Evolutionary conservation across 2,329 filamentous ascomycete species (phyloP), one percentile per base, ranked within the genome.

Genomic region (Aspergillus niger): DNA sequence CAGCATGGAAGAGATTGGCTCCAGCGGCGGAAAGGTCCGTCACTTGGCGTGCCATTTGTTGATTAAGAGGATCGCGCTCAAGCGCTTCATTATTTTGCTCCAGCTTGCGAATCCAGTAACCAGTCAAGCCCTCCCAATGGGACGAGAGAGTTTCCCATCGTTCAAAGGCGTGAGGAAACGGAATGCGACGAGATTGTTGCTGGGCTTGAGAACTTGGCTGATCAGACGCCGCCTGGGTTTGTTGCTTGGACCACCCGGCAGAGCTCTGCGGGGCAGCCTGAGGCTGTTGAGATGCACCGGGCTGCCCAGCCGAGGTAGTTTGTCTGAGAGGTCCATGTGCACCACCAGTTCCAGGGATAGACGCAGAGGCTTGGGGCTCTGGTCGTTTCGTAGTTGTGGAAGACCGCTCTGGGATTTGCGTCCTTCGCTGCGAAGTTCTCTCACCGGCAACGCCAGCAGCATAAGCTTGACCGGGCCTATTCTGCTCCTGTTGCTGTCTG

Each of bases 21-120:
- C 95, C 95, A 0, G 95, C 95, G 7, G 95, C 95, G 26, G 95
- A 97, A n/a, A 99, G 83, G 74, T 99, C 95, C 0, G 92, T 97
- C 56, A 99, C 94, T 74, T 99, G 95, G 32, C 95, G 89, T 10
- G 92, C 91, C 70, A 98, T 86, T 72, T 97, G 93, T 62, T 93
- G 88, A 50, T 89, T 92, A 26, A 98, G 80, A 0, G 94, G 91
- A 67, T 96, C 91, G 11, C 88, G 84, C 65, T 90, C 88, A 41
- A 97, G 85, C 66, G 97, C 92, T 57, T 92, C 89, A 28, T 91
- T 90, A 72, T 97, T 97, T 73, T 95, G 88, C 77, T 99, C 91
- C 7, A 99, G 82, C 67, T 92, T 89, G 50, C 92, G 90, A 65
- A 99, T 95, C 94, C 95, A 99, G 78, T 97, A 98, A 61, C 92